Evolutionary conservation across 225 moss, liverwort and hornwort genomes (phyloP).

Genomic region (Climacium dendroides): DNA sequence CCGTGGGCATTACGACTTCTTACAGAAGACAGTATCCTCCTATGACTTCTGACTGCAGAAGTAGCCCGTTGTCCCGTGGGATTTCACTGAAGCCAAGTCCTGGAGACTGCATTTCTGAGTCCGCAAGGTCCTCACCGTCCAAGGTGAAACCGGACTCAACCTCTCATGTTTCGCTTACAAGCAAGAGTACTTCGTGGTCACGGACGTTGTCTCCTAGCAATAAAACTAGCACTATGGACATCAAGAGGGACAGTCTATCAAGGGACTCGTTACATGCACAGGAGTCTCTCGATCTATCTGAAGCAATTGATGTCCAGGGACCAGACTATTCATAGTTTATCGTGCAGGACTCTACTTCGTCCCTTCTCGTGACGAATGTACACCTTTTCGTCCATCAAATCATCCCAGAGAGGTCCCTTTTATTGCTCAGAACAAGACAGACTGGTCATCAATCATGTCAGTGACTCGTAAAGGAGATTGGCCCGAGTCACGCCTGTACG

Average conservation of each 20-base stretch:
- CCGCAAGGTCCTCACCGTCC: neutral
- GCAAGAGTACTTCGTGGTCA: neutral
- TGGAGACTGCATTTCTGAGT: neutral
- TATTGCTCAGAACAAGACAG: neutral
- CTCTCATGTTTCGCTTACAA: neutral
- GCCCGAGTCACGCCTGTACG: neutral
- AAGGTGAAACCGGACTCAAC: neutral
- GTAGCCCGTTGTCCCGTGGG: neutral
- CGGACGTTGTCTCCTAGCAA: neutral
- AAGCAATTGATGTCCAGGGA: neutral
- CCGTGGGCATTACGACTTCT: neutral
- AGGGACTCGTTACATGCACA: neutral
- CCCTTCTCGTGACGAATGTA: neutral
- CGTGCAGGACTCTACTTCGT: neutral
- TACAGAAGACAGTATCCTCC: neutral
- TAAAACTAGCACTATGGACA: neutral
- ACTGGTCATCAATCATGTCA: neutral
- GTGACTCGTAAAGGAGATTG: neutral
- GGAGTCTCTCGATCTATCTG: neutral
- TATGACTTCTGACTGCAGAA: neutral
- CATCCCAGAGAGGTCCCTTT: neutral
- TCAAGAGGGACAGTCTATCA: neutral
- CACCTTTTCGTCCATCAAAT: neutral
- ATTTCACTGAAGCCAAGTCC: neutral
- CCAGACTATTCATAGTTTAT: neutral